Percentiles rank a stretch among this genome's conserved stretches.
phyloP scores from a whole-genome alignment of 352 stramenopile species.

The Pythium oligandrum region DNA sequence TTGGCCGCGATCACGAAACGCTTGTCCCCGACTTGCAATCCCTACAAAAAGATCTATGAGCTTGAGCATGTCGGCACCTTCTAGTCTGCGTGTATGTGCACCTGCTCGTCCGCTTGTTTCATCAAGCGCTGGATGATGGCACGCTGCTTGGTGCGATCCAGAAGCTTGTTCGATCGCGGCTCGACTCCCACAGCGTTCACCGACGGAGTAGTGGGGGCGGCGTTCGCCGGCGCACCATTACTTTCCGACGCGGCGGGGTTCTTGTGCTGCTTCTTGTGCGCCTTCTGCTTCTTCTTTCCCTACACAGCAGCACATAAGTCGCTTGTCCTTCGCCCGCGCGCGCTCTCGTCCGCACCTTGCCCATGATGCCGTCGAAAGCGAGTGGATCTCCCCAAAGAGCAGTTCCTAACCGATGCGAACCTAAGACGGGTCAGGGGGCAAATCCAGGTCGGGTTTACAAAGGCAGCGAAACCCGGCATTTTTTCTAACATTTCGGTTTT shows the following conservation, averaged over 20 bases:
- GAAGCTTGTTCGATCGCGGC: conserved; percentile 16
- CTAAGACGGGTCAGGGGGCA: too few species aligned
- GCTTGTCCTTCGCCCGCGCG: too few species aligned
- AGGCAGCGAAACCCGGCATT: too few species aligned
- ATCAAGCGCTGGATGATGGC: conserved; percentile 51
- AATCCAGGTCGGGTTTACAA: too few species aligned
- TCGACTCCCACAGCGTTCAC: conserved; percentile 7
- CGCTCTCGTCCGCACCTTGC: too few species aligned
- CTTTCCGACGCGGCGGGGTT: conserved; percentile 1
- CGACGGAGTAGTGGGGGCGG: conserved; percentile 1
- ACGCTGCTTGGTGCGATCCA: conserved; percentile 41
- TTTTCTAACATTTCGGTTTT: too few species aligned
- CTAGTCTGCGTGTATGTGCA: background rate
- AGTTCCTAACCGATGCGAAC: too few species aligned
- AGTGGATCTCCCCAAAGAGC: too few species aligned
- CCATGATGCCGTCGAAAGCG: too few species aligned
- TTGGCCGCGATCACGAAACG: conserved; percentile 74
- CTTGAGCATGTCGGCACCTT: background rate
- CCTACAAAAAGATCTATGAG: background rate
- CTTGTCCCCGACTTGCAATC: conserved; percentile 72
- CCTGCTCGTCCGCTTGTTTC: conserved; percentile 36
- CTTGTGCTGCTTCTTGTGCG: conserved; percentile 51
- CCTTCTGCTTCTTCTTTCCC: conserved; percentile 50
- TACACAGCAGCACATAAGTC: background rate
- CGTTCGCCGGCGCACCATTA: conserved; percentile 1